Evolutionary conservation across 108 stramenopile genomes (phyloP).

Genomic region (Cyclotella choctawhatcheeana): DNA sequence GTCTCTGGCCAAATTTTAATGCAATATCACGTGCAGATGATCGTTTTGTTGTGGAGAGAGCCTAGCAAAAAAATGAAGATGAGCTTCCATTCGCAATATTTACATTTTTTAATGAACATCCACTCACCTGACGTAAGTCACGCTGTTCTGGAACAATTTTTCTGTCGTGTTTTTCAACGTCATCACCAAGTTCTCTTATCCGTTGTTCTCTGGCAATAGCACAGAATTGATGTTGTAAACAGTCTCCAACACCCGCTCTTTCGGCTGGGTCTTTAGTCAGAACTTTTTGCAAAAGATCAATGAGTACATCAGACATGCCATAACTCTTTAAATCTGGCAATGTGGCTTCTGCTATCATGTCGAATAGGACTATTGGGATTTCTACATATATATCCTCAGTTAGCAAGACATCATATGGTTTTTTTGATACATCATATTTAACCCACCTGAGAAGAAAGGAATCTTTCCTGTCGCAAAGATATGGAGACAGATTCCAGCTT

Average conservation of each 20-base stretch:
- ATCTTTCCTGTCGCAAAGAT: constrained; percentile 86
- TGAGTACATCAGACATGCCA: constrained; percentile 58
- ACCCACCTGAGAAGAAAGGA: constrained; percentile 89
- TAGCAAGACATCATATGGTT: too few relatives aligned
- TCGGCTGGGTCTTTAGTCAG: constrained; percentile 71
- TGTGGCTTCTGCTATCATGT: constrained; percentile 60
- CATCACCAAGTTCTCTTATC: constrained; percentile 36
- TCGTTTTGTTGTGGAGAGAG: constrained; percentile 16
- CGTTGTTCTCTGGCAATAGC: constrained; percentile 59
- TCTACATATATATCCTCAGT: too few relatives aligned
- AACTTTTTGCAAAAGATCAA: constrained; percentile 63
- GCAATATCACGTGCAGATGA: too few relatives aligned
- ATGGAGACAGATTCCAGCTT: constrained; percentile 88
- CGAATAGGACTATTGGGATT: constrained; percentile 69
- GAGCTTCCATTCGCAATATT: background rate
- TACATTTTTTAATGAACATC: background rate
- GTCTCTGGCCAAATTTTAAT: too few relatives aligned
- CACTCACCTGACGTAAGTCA: constrained; percentile 21
- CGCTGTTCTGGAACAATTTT: constrained; percentile 23
- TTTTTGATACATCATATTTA: too few relatives aligned
- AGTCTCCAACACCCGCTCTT: constrained; percentile 86
- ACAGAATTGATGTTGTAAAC: constrained; percentile 79
- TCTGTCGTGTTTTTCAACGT: constrained; percentile 22
- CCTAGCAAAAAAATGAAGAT: background rate
- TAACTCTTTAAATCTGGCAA: constrained; percentile 49